Evolutionary conservation across 2,329 filamentous ascomycete species (phyloP), one percentile per base, ranked within the genome.

Genomic region (Diplodia intermedia): DNA sequence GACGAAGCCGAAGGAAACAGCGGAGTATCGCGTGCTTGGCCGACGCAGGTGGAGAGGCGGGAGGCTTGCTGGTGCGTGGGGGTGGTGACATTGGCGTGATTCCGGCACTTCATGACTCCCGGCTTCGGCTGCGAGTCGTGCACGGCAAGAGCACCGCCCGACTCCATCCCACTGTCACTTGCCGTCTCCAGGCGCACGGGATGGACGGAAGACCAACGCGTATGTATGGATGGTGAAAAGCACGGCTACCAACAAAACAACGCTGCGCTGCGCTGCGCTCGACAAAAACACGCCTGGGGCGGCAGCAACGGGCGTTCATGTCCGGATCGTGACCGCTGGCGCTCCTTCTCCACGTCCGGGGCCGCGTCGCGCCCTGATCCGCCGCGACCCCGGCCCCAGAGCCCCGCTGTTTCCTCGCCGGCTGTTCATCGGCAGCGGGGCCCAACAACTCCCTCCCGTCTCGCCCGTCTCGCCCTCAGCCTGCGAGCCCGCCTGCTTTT

Each of bases 21-120:
- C 38, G 38, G 38, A 47, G 36, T 23, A 29, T 15, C 6, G 11
- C 47, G 12, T 11, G 29, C 60, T 52, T 52, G 60, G 60, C 56
- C 14, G 14, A 50, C 40, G 56, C 55, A 43, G 55, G 20, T 60
- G 55, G 55, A 40, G 29, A 47, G 43, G 53, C 14, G 52, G 26
- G 3, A 29, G 52, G 23, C 12, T 6, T 53, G 50, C 7, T 50
- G 29, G 29, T 33, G 36, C 14, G 31, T n/a, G 54, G 6, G 23
- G 29, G 57, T 29, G 57, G 57, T 62, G 60, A 38, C 50, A 33
- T 63, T 63, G 60, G 43, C 60, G 60, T 63, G 60, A 63, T 63
- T 47, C 29, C 15, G 31, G 14, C n/a, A 8, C n/a, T 47, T n/a
- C 26, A 29, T 20, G 47, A 36, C 20, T n/a, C 33, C 29, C 57